phyloP scores from a whole-genome alignment of 177 flowering plant genomes.

The Vitis hybrid region DNA sequence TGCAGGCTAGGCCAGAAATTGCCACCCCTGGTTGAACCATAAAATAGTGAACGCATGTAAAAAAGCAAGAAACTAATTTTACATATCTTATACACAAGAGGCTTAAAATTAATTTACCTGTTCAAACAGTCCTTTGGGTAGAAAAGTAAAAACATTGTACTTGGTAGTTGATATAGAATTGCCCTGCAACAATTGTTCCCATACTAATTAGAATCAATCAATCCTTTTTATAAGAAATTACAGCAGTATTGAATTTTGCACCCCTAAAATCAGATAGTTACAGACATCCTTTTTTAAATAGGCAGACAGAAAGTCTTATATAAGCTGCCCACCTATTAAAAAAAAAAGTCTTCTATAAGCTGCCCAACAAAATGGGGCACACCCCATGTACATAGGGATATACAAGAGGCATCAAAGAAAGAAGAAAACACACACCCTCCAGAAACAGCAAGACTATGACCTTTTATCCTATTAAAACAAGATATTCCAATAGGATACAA shows the following conservation, averaged over 20 bases:
- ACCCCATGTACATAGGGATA: no score
- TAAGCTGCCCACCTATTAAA: no score
- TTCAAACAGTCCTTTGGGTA: conserved; percentile 95
- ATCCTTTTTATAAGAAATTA: not conserved
- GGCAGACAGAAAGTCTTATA: no score
- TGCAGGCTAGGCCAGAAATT: not conserved
- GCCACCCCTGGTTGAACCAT: not conserved
- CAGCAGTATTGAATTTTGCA: not conserved
- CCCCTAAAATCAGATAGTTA: no score
- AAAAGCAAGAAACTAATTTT: not conserved
- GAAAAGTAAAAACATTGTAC: conserved; percentile 76
- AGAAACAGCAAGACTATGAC: no score
- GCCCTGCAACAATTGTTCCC: conserved; percentile 49
- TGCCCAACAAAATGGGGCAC: no score
- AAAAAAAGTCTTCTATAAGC: no score
- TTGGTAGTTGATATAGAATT: conserved; percentile 93
- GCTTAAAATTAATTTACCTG: conserved; percentile 56
- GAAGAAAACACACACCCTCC: no score
- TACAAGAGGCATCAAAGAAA: no score
- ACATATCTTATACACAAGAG: not conserved
- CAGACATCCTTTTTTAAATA: no score
- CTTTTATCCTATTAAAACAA: no score
- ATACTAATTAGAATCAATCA: conserved; percentile 4
- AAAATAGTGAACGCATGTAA: not conserved
- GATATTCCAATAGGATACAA: not conserved